Evolutionary conservation across 2,329 filamentous ascomycete genomes (phyloP).

Genomic region (Fusarium tjaetaba): DNA sequence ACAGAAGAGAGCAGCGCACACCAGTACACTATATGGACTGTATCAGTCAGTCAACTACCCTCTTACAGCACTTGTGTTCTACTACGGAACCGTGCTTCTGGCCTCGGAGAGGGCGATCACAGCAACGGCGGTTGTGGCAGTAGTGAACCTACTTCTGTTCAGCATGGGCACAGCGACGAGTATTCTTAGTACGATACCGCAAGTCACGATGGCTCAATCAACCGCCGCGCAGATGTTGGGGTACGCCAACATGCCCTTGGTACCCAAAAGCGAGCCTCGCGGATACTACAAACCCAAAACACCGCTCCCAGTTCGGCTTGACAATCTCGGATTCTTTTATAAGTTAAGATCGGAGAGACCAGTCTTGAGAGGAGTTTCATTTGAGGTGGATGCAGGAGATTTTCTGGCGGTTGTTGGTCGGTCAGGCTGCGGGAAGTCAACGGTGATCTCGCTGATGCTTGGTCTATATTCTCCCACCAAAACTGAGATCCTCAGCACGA

Average conservation of each 20-base stretch:
- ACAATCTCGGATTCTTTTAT: conserved; percentile 76
- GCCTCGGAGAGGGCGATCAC: conserved; percentile 56
- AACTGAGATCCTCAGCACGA: background rate
- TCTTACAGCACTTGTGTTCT: conserved; percentile 82
- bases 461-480: conserved; percentile 69
- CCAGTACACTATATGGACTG: conserved; percentile 79
- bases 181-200: conserved; percentile 79
- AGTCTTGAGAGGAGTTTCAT: conserved; percentile 72
- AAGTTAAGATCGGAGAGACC: conserved; percentile 62
- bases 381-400: conserved; percentile 70
- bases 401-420: conserved; percentile 83
- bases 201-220: conserved; percentile 78
- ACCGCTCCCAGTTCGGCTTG: conserved; percentile 58
- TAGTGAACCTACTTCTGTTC: conserved; percentile 86
- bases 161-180: conserved; percentile 77
- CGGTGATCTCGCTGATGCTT: conserved; percentile 78
- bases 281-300: conserved; percentile 49
- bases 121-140: conserved; percentile 72
- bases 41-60: conserved; percentile 78
- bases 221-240: conserved; percentile 78
- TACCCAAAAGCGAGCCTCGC: conserved; percentile 66
- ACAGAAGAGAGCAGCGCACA: conserved; percentile 70
- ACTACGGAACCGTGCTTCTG: conserved; percentile 77
- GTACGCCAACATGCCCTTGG: conserved; percentile 68
- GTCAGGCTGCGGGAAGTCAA: conserved; percentile 93